Conservation (phyloP, 179 eudicot genomes). For the Gypsophila paniculata region DNA sequence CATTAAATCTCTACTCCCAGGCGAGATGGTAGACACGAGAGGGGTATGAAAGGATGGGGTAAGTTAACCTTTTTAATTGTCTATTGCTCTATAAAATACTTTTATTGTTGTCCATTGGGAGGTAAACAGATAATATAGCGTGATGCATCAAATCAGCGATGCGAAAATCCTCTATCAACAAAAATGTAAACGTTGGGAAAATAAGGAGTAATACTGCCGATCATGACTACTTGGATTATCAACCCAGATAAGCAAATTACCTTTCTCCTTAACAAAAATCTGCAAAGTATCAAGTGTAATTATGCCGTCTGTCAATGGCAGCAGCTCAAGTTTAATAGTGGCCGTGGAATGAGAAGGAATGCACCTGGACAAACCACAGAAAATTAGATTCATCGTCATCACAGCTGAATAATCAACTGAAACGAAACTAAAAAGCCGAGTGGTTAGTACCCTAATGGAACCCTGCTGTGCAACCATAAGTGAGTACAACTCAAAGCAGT, state of each 20-base stretch:
- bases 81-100: neutral
- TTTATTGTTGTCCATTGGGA: neutral
- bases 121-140: neutral
- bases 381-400: slow-evolving; percentile 14
- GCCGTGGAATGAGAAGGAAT: slow-evolving; percentile 85
- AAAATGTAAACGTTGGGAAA: neutral
- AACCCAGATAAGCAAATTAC: slow-evolving; percentile 31
- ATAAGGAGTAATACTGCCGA: neutral
- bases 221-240: neutral
- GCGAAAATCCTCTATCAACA: neutral
- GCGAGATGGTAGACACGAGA: slow-evolving; percentile 1
- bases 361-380: slow-evolving; percentile 46
- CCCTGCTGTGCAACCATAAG: slow-evolving; percentile 92
- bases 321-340: slow-evolving; percentile 85
- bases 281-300: slow-evolving; percentile 90
- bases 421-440: neutral
- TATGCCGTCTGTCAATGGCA: slow-evolving; percentile 93
- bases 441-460: slow-evolving; percentile 71
- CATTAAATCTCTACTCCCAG: neutral
- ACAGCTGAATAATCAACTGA: neutral
- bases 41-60: neutral
- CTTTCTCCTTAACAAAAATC: slow-evolving; percentile 82
- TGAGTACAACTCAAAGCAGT: slow-evolving; percentile 80
- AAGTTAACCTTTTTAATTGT: neutral
- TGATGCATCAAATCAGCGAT: neutral